Percentiles rank a stretch among this genome's conserved stretches.
phyloP scores from a whole-genome alignment of 2,329 filamentous ascomycete genomes.

The Geosmithia putterillii region DNA sequence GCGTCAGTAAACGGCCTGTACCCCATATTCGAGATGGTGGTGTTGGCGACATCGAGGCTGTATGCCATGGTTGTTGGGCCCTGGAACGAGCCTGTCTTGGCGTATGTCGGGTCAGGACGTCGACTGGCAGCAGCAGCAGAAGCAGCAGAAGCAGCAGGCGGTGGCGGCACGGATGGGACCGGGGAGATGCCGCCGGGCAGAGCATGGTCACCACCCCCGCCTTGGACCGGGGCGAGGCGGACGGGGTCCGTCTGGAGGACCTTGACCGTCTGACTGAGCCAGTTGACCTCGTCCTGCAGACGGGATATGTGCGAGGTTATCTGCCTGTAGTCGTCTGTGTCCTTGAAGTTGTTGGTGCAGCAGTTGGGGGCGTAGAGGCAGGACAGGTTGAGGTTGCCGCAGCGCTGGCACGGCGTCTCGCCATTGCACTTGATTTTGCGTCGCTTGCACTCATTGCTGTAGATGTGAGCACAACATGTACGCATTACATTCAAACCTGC shows the following conservation, averaged over 20 bases:
- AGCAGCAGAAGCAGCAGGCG: conserved; percentile 21
- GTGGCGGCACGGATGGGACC: conserved; percentile 24
- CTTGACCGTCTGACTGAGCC: conserved; percentile 60
- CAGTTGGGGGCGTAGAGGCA: conserved; percentile 57
- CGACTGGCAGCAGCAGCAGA: conserved; percentile 17
- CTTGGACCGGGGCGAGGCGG: conserved; percentile 28
- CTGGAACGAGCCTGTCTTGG: conserved; percentile 56
- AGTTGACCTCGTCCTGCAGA: conserved; percentile 76
- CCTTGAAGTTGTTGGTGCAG: conserved; percentile 71
- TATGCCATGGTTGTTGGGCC: conserved; percentile 80
- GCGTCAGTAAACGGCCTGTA: conserved; percentile 54
- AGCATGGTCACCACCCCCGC: no score
- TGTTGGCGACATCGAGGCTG: conserved; percentile 77
- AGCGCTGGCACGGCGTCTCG: conserved; percentile 54
- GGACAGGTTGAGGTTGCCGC: conserved; percentile 53
- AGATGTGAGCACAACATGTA: no score
- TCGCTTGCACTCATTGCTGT: conserved; percentile 61
- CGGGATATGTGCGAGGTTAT: conserved; percentile 63
- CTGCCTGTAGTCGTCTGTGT: conserved; percentile 79
- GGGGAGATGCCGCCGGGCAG: conserved; percentile 22
- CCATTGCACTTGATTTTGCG: conserved; percentile 67
- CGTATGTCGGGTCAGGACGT: conserved; percentile 31
- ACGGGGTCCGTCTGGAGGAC: conserved; percentile 46
- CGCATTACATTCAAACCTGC: no score
- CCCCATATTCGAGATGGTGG: conserved; percentile 79